phyloP scores from a whole-genome alignment of 2,329 filamentous ascomycete genomes.

The Lasiodiplodia citricola region DNA sequence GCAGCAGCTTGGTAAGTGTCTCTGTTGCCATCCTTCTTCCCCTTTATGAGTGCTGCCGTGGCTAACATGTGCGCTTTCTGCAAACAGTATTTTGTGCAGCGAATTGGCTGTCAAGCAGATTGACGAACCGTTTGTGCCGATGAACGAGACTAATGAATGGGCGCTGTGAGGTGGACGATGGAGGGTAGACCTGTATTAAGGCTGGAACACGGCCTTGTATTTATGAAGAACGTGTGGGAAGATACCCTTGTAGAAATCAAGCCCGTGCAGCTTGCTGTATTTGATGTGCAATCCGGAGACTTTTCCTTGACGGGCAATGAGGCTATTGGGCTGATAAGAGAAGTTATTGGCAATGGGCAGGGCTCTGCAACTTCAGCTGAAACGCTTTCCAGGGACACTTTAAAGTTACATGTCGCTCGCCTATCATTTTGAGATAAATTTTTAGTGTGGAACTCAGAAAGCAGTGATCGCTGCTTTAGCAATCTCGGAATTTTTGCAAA shows the following conservation, averaged over 20 bases:
- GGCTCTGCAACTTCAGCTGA: no score
- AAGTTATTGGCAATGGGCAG: background rate
- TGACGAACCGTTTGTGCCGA: constrained; percentile 86
- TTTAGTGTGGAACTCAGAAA: no score
- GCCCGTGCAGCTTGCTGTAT: background rate
- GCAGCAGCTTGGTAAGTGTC: constrained; percentile 79
- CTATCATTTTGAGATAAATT: no score
- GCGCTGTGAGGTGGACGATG: constrained; percentile 52
- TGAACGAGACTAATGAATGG: constrained; percentile 80
- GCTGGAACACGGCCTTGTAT: background rate
- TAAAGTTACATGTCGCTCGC: no score
- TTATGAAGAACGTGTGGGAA: background rate
- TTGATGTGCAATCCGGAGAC: background rate
- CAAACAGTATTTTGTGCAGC: constrained; percentile 81
- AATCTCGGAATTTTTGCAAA: no score
- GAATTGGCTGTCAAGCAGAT: constrained; percentile 94
- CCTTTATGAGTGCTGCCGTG: constrained; percentile 7
- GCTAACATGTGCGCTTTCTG: constrained; percentile 32
- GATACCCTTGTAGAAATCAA: constrained; percentile 23
- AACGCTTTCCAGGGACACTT: no score
- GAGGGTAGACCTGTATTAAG: background rate
- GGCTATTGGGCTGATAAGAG: background rate
- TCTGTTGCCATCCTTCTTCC: background rate
- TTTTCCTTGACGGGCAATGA: background rate
- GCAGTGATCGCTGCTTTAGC: no score